These are phyloP conservation scores for Colletotrichum sp. DNA, from an alignment of 2,329 filamentous ascomycete genomes.

Conservation along the genomic window DNA sequence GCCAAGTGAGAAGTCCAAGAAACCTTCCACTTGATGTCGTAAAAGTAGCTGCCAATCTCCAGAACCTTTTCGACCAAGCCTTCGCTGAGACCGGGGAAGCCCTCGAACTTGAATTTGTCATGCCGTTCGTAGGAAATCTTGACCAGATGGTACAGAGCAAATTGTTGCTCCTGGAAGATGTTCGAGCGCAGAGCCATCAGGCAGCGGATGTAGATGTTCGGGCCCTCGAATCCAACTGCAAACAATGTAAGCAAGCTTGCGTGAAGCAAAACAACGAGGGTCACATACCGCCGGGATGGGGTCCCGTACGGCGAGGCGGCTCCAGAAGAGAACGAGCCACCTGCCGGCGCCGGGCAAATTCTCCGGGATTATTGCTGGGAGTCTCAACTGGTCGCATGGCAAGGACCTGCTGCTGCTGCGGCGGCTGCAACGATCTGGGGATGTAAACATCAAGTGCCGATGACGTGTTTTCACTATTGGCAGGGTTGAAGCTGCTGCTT, in stretches of 20 bases:
- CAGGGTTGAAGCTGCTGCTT: slow-evolving; percentile 55
- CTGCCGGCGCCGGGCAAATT: slow-evolving; percentile 66
- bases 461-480: slow-evolving; percentile 61
- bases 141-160: slow-evolving; percentile 89
- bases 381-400: slow-evolving; percentile 77
- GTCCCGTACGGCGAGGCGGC: slow-evolving; percentile 8
- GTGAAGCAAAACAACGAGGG: too few species aligned
- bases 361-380: slow-evolving; percentile 73
- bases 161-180: slow-evolving; percentile 84
- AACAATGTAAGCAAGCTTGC: neutral
- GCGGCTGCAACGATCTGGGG: slow-evolving; percentile 61
- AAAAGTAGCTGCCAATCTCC: slow-evolving; percentile 79
- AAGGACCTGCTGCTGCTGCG: slow-evolving; percentile 64
- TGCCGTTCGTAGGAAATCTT: slow-evolving; percentile 95
- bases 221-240: slow-evolving; percentile 69
- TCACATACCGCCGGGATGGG: slow-evolving; percentile 66
- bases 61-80: slow-evolving; percentile 85
- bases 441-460: slow-evolving; percentile 59
- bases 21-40: slow-evolving; percentile 81
- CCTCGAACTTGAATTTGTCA: slow-evolving; percentile 94
- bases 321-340: slow-evolving; percentile 31
- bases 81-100: slow-evolving; percentile 87
- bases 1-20: slow-evolving; percentile 59
- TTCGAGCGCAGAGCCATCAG: slow-evolving; percentile 82
- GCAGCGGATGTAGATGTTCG: slow-evolving; percentile 91